Evolutionary conservation across 352 stramenopile genomes (phyloP).

Genomic region (Phytophthora agathidicida): DNA sequence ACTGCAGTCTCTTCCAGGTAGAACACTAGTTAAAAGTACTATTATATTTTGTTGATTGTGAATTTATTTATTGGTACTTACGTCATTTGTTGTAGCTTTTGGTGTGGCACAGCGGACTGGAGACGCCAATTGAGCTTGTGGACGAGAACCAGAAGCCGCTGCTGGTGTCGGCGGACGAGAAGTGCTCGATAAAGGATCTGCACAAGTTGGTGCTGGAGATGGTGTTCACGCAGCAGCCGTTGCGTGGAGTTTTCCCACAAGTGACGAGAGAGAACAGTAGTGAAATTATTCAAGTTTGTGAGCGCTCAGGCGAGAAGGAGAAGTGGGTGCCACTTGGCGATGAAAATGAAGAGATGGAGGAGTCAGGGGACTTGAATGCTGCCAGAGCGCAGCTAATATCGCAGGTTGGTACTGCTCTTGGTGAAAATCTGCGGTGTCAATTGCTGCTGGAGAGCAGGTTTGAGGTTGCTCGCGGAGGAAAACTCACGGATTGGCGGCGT

Average conservation of each 20-base stretch:
- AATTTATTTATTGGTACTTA: not conserved
- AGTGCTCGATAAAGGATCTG: conserved; percentile 4
- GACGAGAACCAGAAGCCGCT: conserved; percentile 38
- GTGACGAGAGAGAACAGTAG: conserved; percentile 33
- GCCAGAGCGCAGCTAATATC: conserved; percentile 48
- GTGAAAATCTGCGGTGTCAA: conserved; percentile 42
- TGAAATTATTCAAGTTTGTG: conserved; percentile 51
- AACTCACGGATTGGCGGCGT: conserved; percentile 47
- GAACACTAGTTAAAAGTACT: not conserved
- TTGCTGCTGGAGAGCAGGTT: conserved; percentile 63
- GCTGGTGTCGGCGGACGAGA: conserved; percentile 35
- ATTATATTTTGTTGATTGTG: not conserved
- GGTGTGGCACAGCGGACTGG: conserved; percentile 31
- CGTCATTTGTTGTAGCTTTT: conserved; percentile 25
- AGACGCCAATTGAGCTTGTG: conserved; percentile 22
- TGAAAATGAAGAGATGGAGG: not conserved
- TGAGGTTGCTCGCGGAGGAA: not conserved
- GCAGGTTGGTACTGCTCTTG: conserved; percentile 30
- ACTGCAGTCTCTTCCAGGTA: conserved; percentile 13
- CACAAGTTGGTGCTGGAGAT: conserved; percentile 15
- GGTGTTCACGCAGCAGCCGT: conserved; percentile 40
- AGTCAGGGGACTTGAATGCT: not conserved
- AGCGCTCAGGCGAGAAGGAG: conserved; percentile 33
- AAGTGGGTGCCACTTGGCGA: conserved; percentile 45
- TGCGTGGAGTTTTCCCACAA: conserved; percentile 43